Evolutionary conservation across 148 eudicot species (phyloP), one percentile per base, ranked within the genome.

Genomic region (Suaeda aralocaspica): DNA sequence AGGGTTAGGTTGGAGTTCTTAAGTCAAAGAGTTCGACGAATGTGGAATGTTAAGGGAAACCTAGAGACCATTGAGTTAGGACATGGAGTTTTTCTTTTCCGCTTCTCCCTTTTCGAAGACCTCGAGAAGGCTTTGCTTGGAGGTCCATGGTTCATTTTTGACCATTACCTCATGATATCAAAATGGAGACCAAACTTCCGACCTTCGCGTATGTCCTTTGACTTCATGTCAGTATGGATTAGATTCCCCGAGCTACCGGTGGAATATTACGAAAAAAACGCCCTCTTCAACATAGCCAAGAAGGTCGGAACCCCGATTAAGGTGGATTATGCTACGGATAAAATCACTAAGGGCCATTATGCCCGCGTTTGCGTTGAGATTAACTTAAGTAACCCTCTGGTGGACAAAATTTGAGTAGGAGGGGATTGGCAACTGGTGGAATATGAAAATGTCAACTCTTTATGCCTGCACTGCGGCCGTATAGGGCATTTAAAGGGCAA

Each of bases 141-240:
- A 4, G 67, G 67, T 26, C 67, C 31, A 1, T 64, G 51, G 67
- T 64, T 41, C 12, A 64, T 64, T 12, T 3, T 42, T 25, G 53
- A 64, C 15, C 53, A 64, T 14, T 44, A 44, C 10, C 36, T 64
- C 3, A 64, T 64, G 68, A 0, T 64, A 3, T 2, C 68, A 12
- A 26, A 22, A 22, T 64, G 68, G 68, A 24, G 26, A 2, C 52
- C 68, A 5, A 64, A 64, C 7, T 64, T 44, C 36, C 14, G 68
- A 5, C 68, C 68, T 0, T 25, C 68, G 0, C 0, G 7, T 0
- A 12, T 4, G 0, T 0, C 34, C 0, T 64, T 64, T 28, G 2
- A 25, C 3, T 39, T 10, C 12, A 26, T 64, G 5, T 44, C 53
- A 11, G 3, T 45, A 14, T 64, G 36, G 68, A n/a, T 64, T 9